Percentiles rank a stretch among this genome's conserved stretches.
These are phyloP conservation scores for Saccharomycopsis amapae DNA, from an alignment of 805 yeast species.

Conservation along the genomic window DNA sequence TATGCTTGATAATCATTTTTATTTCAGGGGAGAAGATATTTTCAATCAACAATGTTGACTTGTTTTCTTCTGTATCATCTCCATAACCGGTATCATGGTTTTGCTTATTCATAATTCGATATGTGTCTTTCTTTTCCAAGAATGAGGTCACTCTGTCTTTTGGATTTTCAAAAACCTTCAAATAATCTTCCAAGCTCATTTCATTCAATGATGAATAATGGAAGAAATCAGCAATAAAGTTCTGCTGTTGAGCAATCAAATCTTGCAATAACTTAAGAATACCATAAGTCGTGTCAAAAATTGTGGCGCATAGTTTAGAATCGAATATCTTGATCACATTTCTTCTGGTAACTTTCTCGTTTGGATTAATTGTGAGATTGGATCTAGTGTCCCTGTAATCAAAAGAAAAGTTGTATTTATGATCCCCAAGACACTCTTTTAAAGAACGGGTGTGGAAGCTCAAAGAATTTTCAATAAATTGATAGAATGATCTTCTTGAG, in stretches of 20 bases:
- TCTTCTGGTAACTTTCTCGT: conserved; percentile 1
- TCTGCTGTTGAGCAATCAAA: conserved; percentile 39
- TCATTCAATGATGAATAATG: conserved; percentile 34
- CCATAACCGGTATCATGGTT: conserved; percentile 23
- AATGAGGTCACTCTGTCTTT: conserved; percentile 22
- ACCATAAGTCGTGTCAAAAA: conserved; percentile 14
- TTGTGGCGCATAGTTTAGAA: conserved; percentile 7
- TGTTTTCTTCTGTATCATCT: conserved; percentile 27
- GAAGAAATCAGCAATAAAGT: conserved; percentile 39
- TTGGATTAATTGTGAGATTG: conserved; percentile 6
- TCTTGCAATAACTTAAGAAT: conserved; percentile 18
- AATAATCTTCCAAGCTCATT: conserved; percentile 36
- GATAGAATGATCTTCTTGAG: conserved; percentile 27
- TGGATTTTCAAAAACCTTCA: conserved; percentile 29
- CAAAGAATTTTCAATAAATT: conserved; percentile 23
- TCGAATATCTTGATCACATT: conserved; percentile 12
- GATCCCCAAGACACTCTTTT: conserved; percentile 17
- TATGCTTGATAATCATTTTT: conserved; percentile 27
- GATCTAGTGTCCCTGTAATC: conserved; percentile 10
- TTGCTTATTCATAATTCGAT: conserved; percentile 8
- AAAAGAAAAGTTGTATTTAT: conserved; percentile 12
- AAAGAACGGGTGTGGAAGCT: conserved; percentile 19
- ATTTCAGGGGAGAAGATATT: conserved; percentile 26
- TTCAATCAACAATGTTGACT: conserved; percentile 28
- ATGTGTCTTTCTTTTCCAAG: conserved; percentile 1